A percentile compares a stretch with the other conserved stretches of the same genome.
Evolutionary conservation across 768 basidiomycete genomes (phyloP).

Genomic region (Arthromyces matolae): DNA sequence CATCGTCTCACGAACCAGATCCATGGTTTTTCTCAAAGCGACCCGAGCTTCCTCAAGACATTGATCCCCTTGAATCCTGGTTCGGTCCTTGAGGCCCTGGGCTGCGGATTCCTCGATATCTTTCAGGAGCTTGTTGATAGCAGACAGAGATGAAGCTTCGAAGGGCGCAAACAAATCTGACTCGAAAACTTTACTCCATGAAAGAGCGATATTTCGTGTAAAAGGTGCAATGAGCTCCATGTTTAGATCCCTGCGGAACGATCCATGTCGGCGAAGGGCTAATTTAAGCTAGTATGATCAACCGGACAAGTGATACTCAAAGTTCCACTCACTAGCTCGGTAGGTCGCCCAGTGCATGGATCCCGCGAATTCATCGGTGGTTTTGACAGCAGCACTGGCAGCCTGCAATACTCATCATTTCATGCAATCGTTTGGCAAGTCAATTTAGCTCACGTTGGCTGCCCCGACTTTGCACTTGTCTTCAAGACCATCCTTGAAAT

Average conservation of each 20-base stretch:
- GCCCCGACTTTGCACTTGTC: conserved; percentile 55
- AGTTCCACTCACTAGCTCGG: conserved; percentile 44
- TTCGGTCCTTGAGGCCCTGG: conserved; percentile 48
- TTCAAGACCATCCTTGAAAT: conserved; percentile 53
- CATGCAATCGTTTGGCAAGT: not conserved
- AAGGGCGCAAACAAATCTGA: conserved; percentile 51
- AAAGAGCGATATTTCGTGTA: conserved; percentile 53
- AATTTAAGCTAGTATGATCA: not conserved
- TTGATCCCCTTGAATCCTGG: conserved; percentile 45
- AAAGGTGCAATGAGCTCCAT: conserved; percentile 55
- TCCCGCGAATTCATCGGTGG: conserved; percentile 45
- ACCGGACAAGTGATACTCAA: not conserved
- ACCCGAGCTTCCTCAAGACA: conserved; percentile 50
- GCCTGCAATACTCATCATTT: conserved; percentile 23
- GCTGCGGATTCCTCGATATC: conserved; percentile 52
- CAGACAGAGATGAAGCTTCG: conserved; percentile 31
- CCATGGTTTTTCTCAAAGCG: conserved; percentile 45
- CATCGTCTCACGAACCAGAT: conserved; percentile 47
- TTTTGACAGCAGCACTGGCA: conserved; percentile 42
- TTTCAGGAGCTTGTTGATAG: conserved; percentile 42
- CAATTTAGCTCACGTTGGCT: conserved; percentile 34
- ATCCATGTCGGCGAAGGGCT: conserved; percentile 52
- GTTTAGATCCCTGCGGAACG: conserved; percentile 58
- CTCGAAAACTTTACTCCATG: conserved; percentile 61
- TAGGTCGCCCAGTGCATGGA: conserved; percentile 62